Percentiles rank a stretch among this genome's conserved stretches.
These are phyloP conservation scores for Meredithiella fracta DNA, from an alignment of 2,329 filamentous ascomycete species.

Conservation along the genomic window DNA sequence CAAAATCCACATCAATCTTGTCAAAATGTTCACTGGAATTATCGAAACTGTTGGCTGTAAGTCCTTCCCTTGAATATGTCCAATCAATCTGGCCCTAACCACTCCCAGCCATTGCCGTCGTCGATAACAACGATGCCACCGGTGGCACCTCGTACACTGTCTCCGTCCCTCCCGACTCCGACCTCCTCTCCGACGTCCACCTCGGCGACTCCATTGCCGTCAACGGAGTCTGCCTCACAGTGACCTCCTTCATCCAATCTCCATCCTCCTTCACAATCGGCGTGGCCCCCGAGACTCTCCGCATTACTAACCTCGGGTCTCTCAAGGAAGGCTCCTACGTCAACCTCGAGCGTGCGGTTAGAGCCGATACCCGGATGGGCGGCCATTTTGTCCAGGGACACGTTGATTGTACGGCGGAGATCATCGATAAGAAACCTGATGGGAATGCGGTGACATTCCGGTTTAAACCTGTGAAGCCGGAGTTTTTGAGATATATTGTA, in stretches of 20 bases:
- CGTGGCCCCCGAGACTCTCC: constrained; percentile 86
- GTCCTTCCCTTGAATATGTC: constrained; percentile 19
- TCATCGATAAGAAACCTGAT: constrained; percentile 57
- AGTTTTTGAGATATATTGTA: constrained; percentile 71
- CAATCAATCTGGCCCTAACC: background rate
- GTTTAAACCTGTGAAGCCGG: constrained; percentile 52
- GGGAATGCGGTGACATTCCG: constrained; percentile 83
- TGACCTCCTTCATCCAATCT: constrained; percentile 39
- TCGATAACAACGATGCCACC: constrained; percentile 65
- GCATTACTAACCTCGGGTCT: constrained; percentile 80
- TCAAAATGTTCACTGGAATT: constrained; percentile 81
- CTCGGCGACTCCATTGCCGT: constrained; percentile 88
- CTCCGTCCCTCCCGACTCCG: constrained; percentile 44
- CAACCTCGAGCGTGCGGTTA: constrained; percentile 88
- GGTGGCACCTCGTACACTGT: constrained; percentile 87
- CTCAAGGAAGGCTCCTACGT: constrained; percentile 51
- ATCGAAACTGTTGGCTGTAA: constrained; percentile 85
- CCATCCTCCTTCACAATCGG: constrained; percentile 64
- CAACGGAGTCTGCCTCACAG: constrained; percentile 91
- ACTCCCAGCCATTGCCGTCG: constrained; percentile 58
- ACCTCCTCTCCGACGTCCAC: constrained; percentile 68
- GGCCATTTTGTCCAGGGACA: constrained; percentile 97
- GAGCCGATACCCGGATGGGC: constrained; percentile 84
- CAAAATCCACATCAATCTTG: background rate
- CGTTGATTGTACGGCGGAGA: constrained; percentile 74